phyloP scores from a whole-genome alignment of 2,329 filamentous ascomycete species.

The Aspergillus sp. region DNA sequence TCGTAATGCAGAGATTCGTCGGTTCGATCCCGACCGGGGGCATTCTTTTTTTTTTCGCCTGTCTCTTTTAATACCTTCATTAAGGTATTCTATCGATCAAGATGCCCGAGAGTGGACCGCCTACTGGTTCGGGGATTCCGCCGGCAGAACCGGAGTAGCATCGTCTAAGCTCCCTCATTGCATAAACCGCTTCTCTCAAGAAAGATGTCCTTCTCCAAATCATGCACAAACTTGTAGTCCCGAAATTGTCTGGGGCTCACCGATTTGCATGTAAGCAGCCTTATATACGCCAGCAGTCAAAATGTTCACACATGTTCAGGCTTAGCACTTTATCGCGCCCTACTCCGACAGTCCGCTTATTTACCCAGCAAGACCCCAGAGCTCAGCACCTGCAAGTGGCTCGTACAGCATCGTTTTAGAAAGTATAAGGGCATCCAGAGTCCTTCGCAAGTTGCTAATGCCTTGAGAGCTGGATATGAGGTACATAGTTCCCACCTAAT shows the following conservation, averaged over 20 bases:
- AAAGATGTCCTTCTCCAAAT: slow-evolving; percentile 10
- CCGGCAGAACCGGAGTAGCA: no score
- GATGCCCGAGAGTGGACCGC: no score
- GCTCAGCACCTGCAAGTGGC: slow-evolving; percentile 21
- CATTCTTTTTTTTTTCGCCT: slow-evolving; percentile 2
- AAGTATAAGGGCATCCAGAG: slow-evolving; percentile 38
- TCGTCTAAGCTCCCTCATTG: no score
- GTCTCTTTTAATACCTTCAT: neutral
- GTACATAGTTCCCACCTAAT: slow-evolving; percentile 19
- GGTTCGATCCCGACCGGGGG: slow-evolving; percentile 1
- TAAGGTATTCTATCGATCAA: no score
- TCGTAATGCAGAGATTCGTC: slow-evolving; percentile 1
- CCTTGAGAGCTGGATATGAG: slow-evolving; percentile 42
- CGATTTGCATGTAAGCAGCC: slow-evolving; percentile 42
- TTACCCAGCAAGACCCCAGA: slow-evolving; percentile 23
- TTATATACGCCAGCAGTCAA: neutral
- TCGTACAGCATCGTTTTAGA: slow-evolving; percentile 38
- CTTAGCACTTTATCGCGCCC: slow-evolving; percentile 44
- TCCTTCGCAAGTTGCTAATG: slow-evolving; percentile 36
- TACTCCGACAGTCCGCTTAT: slow-evolving; percentile 41
- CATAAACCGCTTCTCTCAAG: no score
- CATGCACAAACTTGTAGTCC: slow-evolving; percentile 38
- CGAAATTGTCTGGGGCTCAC: slow-evolving; percentile 37
- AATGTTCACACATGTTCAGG: slow-evolving; percentile 23
- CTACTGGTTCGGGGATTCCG: no score